Conservation (phyloP, 1,284 basidiomycete genomes). For the Exsudoporus floridanus region DNA sequence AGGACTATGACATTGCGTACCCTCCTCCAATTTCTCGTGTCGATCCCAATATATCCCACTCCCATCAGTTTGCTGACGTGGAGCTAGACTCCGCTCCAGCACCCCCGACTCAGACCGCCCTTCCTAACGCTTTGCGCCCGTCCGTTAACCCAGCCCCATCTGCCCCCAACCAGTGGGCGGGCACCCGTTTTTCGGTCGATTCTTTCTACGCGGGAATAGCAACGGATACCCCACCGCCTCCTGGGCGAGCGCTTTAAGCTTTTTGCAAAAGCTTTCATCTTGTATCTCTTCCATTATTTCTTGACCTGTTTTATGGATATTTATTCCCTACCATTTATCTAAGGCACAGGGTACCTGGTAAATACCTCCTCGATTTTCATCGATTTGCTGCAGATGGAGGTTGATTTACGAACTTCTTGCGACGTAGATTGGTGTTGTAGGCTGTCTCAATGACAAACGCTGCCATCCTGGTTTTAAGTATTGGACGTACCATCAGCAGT, state of each 20-base stretch:
- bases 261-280: conserved; percentile 1
- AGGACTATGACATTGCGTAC: conserved; percentile 21
- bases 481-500: conserved; percentile 4
- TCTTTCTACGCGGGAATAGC: conserved; percentile 32
- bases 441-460: conserved; percentile 1
- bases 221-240: conserved; percentile 6
- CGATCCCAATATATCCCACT: conserved; percentile 14
- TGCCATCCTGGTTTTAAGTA: neutral
- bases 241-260: conserved; percentile 24
- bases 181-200: conserved; percentile 27
- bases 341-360: conserved; percentile 6
- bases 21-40: conserved; percentile 5
- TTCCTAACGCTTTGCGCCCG: conserved; percentile 20
- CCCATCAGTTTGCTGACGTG: conserved; percentile 8
- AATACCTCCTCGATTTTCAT: conserved; percentile 4
- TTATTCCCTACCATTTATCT: conserved; percentile 16
- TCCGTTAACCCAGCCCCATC: conserved; percentile 4
- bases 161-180: conserved; percentile 9
- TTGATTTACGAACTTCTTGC: conserved; percentile 10
- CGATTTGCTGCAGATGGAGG: conserved; percentile 5
- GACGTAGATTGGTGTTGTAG: conserved; percentile 5
- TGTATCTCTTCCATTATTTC: neutral
- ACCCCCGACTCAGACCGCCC: neutral
- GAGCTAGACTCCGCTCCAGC: conserved; percentile 10
- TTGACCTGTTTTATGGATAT: conserved; percentile 23